Evolutionary conservation across 2,329 filamentous ascomycete species (phyloP).

Genomic region (Phialemoniopsis sp.): DNA sequence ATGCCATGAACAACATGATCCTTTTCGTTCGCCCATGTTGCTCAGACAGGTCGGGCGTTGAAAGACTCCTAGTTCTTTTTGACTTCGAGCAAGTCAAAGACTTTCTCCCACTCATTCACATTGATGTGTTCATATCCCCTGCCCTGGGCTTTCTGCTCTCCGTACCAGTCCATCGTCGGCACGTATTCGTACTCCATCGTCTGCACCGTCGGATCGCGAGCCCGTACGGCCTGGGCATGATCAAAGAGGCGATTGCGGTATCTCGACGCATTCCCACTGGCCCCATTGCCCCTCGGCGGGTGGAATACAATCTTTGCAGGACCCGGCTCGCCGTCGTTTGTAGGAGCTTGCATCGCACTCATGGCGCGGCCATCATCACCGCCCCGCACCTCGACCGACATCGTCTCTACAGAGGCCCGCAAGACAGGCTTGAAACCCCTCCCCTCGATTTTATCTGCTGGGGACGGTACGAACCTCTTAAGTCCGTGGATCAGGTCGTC

Average conservation of each 20-base stretch:
- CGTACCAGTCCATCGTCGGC: constrained; percentile 50
- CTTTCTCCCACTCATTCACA: constrained; percentile 36
- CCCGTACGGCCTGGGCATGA: constrained; percentile 19
- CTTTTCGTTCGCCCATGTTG: too few relatives aligned
- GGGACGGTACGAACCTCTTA: constrained; percentile 29
- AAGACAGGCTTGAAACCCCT: constrained; percentile 34
- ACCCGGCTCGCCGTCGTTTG: constrained; percentile 16
- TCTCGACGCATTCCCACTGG: constrained; percentile 13
- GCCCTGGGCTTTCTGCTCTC: constrained; percentile 37
- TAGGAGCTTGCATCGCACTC: constrained; percentile 11
- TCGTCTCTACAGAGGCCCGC: constrained; percentile 1
- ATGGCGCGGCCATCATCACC: constrained; percentile 4
- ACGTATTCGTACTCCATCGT: constrained; percentile 34
- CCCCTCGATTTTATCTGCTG: constrained; percentile 14
- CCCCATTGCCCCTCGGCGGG: constrained; percentile 29
- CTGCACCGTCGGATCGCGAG: constrained; percentile 10
- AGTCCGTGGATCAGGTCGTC: constrained; percentile 23
- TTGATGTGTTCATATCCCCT: constrained; percentile 44
- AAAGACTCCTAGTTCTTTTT: constrained; percentile 1
- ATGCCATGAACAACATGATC: too few relatives aligned
- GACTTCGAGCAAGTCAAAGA: constrained; percentile 20
- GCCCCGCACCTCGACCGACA: constrained; percentile 4
- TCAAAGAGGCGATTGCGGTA: constrained; percentile 42
- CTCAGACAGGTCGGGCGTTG: too few relatives aligned
- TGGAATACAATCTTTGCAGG: constrained; percentile 37